Base-by-base conservation (phyloP, 1,284 basidiomycete species). In the Cryptococcus wingfieldii region DNA sequence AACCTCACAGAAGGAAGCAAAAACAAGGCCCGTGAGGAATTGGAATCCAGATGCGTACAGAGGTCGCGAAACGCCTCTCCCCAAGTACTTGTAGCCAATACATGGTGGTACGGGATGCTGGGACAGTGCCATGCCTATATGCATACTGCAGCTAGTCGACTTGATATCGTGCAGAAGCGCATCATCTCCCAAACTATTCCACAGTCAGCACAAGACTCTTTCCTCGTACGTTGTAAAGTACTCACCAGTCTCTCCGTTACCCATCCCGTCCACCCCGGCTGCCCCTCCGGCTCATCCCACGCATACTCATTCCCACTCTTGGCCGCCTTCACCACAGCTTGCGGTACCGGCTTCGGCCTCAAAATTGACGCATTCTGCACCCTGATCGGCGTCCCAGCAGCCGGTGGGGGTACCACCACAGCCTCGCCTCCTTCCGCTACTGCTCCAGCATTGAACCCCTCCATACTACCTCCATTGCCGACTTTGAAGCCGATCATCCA, bases 401-500 rank as follows among this genome's bases (percentile, higher is more conserved):
- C 25, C 18, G 44, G 44, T 6, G 25, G 25, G 55, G 23, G 56
- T 56, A 28, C 50, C 45, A 41, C 28, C 31, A n/a, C 42, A 16
- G n/a, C 53, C 28, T 23, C 39, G 19, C 37, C 37, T 16, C 54
- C 52, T 12, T 65, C 62, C 18, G 63, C 56, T 9, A 64, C 64
- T 25, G 61, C 60, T 9, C 68, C 65, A 34, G 31, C 31, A 10
- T 34, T 34, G 3, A 34, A 34, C 31, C 31, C 31, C 34, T 58
- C 60, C n/a, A 59, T 63, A 18, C 56, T 62, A 1, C 62, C 60
- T 8, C 52, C 60, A 31, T 62, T 63, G 0, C 58, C 65, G 38
- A 74, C 67, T 56, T 69, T 72, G 55, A 75, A 68, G 5, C 68
- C 74, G 7, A 75, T 48, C 67, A 75, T 71, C 61, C 63, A 75